phyloP scores from a whole-genome alignment of 2,329 filamentous ascomycete species.

The Chaetomium olivaceum region DNA sequence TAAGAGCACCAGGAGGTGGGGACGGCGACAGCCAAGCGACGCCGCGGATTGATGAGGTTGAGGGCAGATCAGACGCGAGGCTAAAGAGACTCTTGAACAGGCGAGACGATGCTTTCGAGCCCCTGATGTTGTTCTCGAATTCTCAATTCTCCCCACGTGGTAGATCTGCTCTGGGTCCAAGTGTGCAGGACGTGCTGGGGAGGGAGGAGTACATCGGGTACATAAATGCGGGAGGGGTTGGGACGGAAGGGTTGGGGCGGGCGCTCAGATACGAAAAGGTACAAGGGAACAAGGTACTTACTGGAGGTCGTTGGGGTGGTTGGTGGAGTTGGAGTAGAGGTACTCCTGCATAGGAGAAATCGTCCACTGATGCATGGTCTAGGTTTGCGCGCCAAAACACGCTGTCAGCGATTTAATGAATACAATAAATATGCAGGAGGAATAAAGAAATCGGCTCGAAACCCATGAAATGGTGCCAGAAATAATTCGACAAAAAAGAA shows the following conservation, averaged over 20 bases:
- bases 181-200: slow-evolving; percentile 29
- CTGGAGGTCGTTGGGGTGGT: slow-evolving; percentile 57
- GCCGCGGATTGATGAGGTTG: neutral
- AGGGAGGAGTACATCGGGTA: slow-evolving; percentile 36
- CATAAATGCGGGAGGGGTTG: slow-evolving; percentile 28
- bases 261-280: slow-evolving; percentile 34
- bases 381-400: slow-evolving; percentile 10
- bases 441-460: no score
- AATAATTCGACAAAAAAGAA: neutral
- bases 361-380: slow-evolving; percentile 59
- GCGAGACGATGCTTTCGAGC: slow-evolving; percentile 3
- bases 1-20: slow-evolving; percentile 31
- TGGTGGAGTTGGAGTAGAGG: slow-evolving; percentile 53
- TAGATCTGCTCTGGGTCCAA: slow-evolving; percentile 29
- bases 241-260: slow-evolving; percentile 18
- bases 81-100: slow-evolving; percentile 8
- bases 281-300: slow-evolving; percentile 48
- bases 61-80: slow-evolving; percentile 10
- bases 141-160: slow-evolving; percentile 26
- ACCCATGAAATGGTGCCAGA: neutral
- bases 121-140: slow-evolving; percentile 21
- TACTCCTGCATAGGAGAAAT: slow-evolving; percentile 57
- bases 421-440: neutral
- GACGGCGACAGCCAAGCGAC: slow-evolving; percentile 24
- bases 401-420: slow-evolving; percentile 15